Percentiles rank a stretch among this genome's conserved stretches.
phyloP scores from a whole-genome alignment of 768 basidiomycete species.

The Leucosporidium yakuticum region DNA sequence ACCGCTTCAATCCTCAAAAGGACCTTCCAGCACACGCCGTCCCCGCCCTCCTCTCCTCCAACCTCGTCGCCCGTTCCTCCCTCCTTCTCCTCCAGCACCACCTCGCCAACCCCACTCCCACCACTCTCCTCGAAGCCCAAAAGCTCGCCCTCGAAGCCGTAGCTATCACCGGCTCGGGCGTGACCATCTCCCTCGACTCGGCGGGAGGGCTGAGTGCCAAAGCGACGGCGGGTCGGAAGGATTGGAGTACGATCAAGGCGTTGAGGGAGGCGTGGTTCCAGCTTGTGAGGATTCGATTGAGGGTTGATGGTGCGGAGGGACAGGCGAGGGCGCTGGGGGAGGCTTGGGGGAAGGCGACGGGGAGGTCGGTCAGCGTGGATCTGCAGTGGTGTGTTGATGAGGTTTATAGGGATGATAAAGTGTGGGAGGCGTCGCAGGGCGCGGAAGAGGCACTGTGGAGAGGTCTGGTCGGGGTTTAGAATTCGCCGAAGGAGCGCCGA shows the following conservation, averaged over 20 bases:
- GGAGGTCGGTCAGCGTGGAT: background rate
- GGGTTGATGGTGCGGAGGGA: slow-evolving; percentile 11
- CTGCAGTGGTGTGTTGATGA: slow-evolving; percentile 17
- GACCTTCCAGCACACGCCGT: slow-evolving; percentile 14
- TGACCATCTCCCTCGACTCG: slow-evolving; percentile 1
- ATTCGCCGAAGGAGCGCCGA: too few species aligned
- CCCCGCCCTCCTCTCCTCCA: slow-evolving; percentile 24
- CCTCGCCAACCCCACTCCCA: background rate
- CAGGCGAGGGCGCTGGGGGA: background rate
- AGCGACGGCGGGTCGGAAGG: background rate
- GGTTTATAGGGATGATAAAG: slow-evolving; percentile 10
- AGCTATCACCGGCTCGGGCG: background rate
- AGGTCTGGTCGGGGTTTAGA: background rate
- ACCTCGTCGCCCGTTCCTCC: slow-evolving; percentile 18
- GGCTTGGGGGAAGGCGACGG: background rate
- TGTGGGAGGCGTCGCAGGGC: background rate
- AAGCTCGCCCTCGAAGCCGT: slow-evolving; percentile 17
- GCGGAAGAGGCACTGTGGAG: slow-evolving; percentile 11
- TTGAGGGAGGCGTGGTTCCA: slow-evolving; percentile 8
- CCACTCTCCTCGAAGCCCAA: slow-evolving; percentile 8
- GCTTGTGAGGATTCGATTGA: slow-evolving; percentile 11
- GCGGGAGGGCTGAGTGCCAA: background rate
- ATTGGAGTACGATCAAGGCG: slow-evolving; percentile 15
- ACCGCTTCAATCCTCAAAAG: slow-evolving; percentile 22
- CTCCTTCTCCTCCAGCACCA: slow-evolving; percentile 22